A percentile compares a stretch with the other conserved stretches of the same genome.
phyloP scores from a whole-genome alignment of 2,329 filamentous ascomycete species.

The Apiospora hydei region DNA sequence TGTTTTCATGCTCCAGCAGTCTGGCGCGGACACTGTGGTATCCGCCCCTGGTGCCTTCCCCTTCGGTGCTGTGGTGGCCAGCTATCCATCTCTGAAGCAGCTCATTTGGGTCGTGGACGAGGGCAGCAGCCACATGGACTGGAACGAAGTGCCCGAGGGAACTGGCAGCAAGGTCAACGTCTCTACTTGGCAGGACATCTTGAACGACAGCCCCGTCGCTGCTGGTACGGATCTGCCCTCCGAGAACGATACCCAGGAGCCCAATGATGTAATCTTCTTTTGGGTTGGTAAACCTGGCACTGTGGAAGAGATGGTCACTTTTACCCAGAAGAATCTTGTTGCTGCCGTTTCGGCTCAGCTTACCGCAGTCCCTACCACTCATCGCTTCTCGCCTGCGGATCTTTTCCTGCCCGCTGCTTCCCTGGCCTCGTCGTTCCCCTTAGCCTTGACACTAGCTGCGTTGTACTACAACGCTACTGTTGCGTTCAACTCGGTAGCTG shows the following conservation, averaged over 20 bases:
- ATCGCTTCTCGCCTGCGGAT: constrained; percentile 78
- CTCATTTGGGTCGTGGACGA: constrained; percentile 93
- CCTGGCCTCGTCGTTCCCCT: constrained; percentile 79
- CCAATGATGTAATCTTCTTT: constrained; percentile 69
- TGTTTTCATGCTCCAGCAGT: constrained; percentile 74
- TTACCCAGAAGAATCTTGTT: constrained; percentile 85
- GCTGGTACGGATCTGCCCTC: constrained; percentile 70
- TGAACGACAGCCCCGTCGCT: constrained; percentile 71
- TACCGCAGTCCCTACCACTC: constrained; percentile 74
- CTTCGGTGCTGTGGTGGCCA: constrained; percentile 73
- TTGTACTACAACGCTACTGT: constrained; percentile 86
- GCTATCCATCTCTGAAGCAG: constrained; percentile 74
- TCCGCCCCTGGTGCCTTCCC: constrained; percentile 88
- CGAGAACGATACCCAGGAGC: constrained; percentile 59
- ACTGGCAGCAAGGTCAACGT: constrained; percentile 79
- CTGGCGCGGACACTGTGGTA: constrained; percentile 81
- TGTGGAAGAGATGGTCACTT: constrained; percentile 77
- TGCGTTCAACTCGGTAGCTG: constrained; percentile 87
- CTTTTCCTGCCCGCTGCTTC: constrained; percentile 86
- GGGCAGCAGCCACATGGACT: constrained; percentile 91
- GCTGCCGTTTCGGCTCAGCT: constrained; percentile 83
- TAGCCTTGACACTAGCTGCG: constrained; percentile 81
- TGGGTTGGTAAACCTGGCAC: constrained; percentile 64
- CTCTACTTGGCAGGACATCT: constrained; percentile 90
- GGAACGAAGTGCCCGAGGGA: constrained; percentile 85